Evolutionary conservation across 176 grass and related monocot genomes (phyloP), one percentile per base, ranked within the genome.

Genomic region (Rhipidocladum racemiflorum): DNA sequence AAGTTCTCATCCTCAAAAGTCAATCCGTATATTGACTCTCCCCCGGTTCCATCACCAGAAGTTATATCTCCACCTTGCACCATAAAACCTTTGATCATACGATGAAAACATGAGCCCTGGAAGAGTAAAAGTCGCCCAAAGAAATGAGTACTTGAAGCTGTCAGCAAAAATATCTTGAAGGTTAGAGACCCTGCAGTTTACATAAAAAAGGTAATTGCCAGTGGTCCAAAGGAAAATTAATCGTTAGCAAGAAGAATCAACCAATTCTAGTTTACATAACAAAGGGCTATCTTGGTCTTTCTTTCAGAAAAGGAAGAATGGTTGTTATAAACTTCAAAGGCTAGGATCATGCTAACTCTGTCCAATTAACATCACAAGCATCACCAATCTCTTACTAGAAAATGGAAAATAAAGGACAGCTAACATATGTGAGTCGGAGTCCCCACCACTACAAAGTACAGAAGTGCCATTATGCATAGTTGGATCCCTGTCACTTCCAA

Each of bases 51-150:
- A 81, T 94, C 95, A 67, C 88, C 95, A 35, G 86, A 84, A 81
- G 90, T 94, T 73, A 94, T 97, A 85, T 94, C 95, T 81, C 95
- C 95, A 3, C 92, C 92, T 97, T 97, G 94, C 74, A 97, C 81
- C 92, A 97, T 94, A 80, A 97, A 93, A 68, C 95, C 92, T 80
- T 94, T 94, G 55, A 97, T 51, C 9, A 93, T 89, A 45, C 92
- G 92, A 80, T 97, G 95, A 82, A 97, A 94, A 46, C 51, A 74
- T 84, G 92, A 80, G 9, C 95, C 95, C 95, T 97, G 86, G 53
- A 86, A 85, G 30, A 46, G 67, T 23, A 39, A 74, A 68, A 64
- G 9, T 49, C 15, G 51, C 42, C 1, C 30, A 73, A 61, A 64
- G 32, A 81, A 14, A 38, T 35, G 51, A 70, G 13, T 68, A 60